Conservation (phyloP, 257 asterid genomes). For the Solanum habrochaites region DNA sequence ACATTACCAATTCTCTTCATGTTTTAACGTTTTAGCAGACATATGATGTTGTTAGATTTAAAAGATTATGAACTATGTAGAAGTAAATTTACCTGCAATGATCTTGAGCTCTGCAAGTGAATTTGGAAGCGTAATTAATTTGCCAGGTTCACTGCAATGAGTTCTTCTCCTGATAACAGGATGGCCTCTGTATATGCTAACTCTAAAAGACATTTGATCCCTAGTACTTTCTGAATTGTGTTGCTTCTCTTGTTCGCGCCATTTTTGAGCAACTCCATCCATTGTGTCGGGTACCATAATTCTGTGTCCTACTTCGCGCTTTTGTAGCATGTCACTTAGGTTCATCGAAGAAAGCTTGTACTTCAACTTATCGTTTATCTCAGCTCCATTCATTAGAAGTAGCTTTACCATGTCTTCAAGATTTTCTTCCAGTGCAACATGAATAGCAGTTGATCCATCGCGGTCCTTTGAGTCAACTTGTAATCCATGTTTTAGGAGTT, state of each 20-base stretch:
- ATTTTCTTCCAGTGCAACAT: conserved; percentile 41
- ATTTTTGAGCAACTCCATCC: conserved; percentile 3
- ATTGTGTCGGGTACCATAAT: conserved; percentile 21
- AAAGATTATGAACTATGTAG: not conserved
- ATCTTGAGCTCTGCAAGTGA: conserved; percentile 49
- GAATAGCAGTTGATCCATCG: conserved; percentile 65
- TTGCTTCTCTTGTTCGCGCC: conserved; percentile 12
- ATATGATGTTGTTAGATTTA: not conserved
- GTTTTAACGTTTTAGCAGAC: not conserved
- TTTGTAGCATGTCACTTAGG: conserved; percentile 39
- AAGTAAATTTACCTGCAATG: conserved; percentile 43
- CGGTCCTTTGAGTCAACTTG: conserved; percentile 57
- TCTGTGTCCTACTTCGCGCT: conserved; percentile 55
- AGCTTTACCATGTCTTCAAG: conserved; percentile 52
- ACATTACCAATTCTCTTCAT: not conserved
- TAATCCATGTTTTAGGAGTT: conserved; percentile 60
- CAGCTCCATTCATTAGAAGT: conserved; percentile 73
- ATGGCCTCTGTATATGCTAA: conserved; percentile 70
- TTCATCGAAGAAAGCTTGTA: conserved; percentile 16
- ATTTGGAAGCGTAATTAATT: conserved; percentile 43
- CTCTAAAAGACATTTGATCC: conserved; percentile 16
- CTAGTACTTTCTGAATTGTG: not conserved
- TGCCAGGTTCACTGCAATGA: conserved; percentile 54
- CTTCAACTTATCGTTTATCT: conserved; percentile 28
- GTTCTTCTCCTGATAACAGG: conserved; percentile 31